A percentile compares a stretch with the other conserved stretches of the same genome.
Conservation (phyloP, 2,329 filamentous ascomycete species). For the Plectosphaerella plurivora region DNA sequence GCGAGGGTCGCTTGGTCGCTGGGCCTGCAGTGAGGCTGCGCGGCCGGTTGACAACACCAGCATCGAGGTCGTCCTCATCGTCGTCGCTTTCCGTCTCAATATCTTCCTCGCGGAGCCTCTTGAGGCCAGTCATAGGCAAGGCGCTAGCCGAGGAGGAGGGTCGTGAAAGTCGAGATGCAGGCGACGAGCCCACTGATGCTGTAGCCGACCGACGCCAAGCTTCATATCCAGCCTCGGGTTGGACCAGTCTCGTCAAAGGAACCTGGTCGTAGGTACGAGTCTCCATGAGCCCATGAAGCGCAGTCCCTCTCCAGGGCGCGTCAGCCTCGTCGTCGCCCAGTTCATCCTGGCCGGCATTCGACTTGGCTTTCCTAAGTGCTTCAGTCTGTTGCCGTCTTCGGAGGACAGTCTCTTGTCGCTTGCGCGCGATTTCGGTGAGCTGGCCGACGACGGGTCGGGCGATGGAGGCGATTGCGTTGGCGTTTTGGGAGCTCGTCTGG, state of each 20-base stretch:
- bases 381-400: constrained; percentile 29
- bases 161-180: no score
- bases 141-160: no score
- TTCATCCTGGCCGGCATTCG: constrained; percentile 12
- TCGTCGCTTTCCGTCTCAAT: not conserved
- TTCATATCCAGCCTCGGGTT: not conserved
- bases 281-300: constrained; percentile 38
- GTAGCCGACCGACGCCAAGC: no score
- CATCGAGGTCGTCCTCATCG: not conserved
- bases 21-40: not conserved
- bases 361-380: constrained; percentile 16
- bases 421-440: constrained; percentile 28
- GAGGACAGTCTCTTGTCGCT: constrained; percentile 28
- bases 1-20: no score
- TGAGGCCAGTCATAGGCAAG: constrained; percentile 5
- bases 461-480: constrained; percentile 44
- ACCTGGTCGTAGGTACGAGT: constrained; percentile 27
- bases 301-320: constrained; percentile 23
- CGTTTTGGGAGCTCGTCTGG: constrained; percentile 49
- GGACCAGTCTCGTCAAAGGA: constrained; percentile 18
- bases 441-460: constrained; percentile 44
- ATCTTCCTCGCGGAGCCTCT: not conserved
- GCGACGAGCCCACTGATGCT: no score
- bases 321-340: constrained; percentile 22
- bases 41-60: not conserved